Evolutionary conservation across 1,284 basidiomycete species (phyloP), one percentile per base, ranked within the genome.

Genomic region (Sanghuangporus sanghuang): DNA sequence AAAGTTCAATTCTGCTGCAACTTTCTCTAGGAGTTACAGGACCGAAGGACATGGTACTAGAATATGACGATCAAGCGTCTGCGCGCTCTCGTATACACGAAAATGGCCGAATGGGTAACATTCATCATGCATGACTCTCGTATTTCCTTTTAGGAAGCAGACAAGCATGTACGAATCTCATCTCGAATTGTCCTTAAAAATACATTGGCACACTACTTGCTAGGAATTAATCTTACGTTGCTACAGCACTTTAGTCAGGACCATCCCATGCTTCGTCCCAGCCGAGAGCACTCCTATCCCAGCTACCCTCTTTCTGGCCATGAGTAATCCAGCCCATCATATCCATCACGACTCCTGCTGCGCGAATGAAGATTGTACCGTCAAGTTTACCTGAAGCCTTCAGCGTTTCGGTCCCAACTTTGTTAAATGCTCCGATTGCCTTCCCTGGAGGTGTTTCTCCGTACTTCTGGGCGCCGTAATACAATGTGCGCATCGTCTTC

Each of bases 211-310:
- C 18, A 7, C 44, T 18, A 7, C 44, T 46, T 46, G 44, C 16
- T n/a, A n/a, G 16, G 16, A 11, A 14, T 4, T 46, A n/a, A 18
- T 46, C 21, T n/a, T 18, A 46, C n/a, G 21, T 46, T 46, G 21
- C 27, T 48, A 6, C 38, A 38, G 23, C 6, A 59, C 18, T 53
- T 54, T 53, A 48, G 32, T 64, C 62, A 16, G 49, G 39, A 4
- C 21, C 44, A 39, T 80, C 78, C 88, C 87, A 90, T 0, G 86
- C 86, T 11, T 78, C 86, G 65, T 89, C 85, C 83, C 85, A 90
- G 0, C 88, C 88, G 27, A 89, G 72, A 18, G 79, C 85, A 68
- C 82, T 85, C 50, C 78, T 67, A 72, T 88, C 87, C 87, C 87
- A 90, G 0, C 72, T 64, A 2, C 77, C 76, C 56, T 78, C 78